Conservation (phyloP, 2,329 filamentous ascomycete species). For the Cryphonectria carpinicola region DNA sequence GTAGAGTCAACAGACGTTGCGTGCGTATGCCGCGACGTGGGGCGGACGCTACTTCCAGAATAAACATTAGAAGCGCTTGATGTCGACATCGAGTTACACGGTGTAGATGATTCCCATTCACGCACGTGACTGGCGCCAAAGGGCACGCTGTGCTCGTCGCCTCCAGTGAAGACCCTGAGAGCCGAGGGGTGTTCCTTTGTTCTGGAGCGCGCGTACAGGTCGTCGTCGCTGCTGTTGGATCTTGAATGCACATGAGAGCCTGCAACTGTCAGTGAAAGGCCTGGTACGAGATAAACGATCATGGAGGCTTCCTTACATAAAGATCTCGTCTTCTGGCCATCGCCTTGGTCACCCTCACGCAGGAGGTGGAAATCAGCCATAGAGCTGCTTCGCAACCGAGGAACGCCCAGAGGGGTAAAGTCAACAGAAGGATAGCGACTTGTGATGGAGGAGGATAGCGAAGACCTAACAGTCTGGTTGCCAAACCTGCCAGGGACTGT, state of each 20-base stretch:
- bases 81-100: slow-evolving; percentile 45
- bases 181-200: slow-evolving; percentile 34
- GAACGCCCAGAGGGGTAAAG: slow-evolving; percentile 20
- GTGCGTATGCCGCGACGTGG: slow-evolving; percentile 48
- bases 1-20: slow-evolving; percentile 49
- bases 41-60: slow-evolving; percentile 34
- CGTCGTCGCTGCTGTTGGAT: slow-evolving; percentile 17
- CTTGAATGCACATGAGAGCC: slow-evolving; percentile 16
- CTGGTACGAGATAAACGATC: neutral
- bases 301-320: neutral
- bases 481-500: slow-evolving; percentile 14
- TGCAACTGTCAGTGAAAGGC: slow-evolving; percentile 1
- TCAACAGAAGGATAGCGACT: slow-evolving; percentile 23
- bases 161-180: slow-evolving; percentile 38
- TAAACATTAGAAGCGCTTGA: slow-evolving; percentile 44
- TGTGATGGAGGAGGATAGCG: slow-evolving; percentile 19
- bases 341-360: neutral
- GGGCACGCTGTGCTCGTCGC: slow-evolving; percentile 41
- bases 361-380: neutral
- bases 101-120: slow-evolving; percentile 48
- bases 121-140: slow-evolving; percentile 43
- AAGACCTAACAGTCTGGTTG: slow-evolving; percentile 22
- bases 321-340: slow-evolving; percentile 11
- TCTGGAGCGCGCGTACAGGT: slow-evolving; percentile 32
- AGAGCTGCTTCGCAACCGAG: neutral